A percentile compares a stretch with the other conserved stretches of the same genome.
These are phyloP conservation scores for Garcileccinum viscosum DNA, from an alignment of 1,284 basidiomycete species.

Conservation along the genomic window DNA sequence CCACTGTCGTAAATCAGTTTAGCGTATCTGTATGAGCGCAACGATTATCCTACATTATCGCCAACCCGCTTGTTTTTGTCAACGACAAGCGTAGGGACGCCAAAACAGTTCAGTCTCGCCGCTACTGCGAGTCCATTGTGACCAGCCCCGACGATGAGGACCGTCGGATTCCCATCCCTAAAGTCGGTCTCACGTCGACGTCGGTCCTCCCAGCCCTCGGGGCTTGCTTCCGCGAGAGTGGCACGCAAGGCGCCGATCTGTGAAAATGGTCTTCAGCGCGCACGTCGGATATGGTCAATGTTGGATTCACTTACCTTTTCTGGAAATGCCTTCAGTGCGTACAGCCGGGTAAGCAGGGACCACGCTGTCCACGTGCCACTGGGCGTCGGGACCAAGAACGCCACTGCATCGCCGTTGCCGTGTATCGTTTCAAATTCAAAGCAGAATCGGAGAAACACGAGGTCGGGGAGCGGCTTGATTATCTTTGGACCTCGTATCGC, in stretches of 20 bases:
- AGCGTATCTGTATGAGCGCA: neutral
- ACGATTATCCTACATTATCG: constrained; percentile 23
- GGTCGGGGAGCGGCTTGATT: constrained; percentile 19
- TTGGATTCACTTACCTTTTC: constrained; percentile 34
- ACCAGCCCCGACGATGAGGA: constrained; percentile 23
- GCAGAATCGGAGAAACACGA: constrained; percentile 28
- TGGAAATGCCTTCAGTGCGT: constrained; percentile 50
- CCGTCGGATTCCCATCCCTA: constrained; percentile 29
- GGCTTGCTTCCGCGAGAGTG: neutral
- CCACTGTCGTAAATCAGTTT: constrained; percentile 27
- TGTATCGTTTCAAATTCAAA: constrained; percentile 33
- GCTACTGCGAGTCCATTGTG: neutral
- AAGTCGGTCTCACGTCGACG: constrained; percentile 26
- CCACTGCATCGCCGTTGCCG: constrained; percentile 30
- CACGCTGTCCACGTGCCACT: neutral
- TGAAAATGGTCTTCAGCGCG: neutral
- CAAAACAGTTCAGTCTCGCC: neutral
- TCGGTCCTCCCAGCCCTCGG: neutral
- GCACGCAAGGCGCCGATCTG: constrained; percentile 19
- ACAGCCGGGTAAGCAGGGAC: constrained; percentile 38
- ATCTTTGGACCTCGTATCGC: constrained; percentile 17
- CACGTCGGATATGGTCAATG: too few species aligned
- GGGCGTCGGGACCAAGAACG: constrained; percentile 13
- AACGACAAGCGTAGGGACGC: constrained; percentile 38
- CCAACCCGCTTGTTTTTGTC: constrained; percentile 44